A percentile compares a stretch with the other conserved stretches of the same genome.
These are phyloP conservation scores for Cladosporium sp. DNA, from an alignment of 2,329 filamentous ascomycete genomes.

Conservation along the genomic window DNA sequence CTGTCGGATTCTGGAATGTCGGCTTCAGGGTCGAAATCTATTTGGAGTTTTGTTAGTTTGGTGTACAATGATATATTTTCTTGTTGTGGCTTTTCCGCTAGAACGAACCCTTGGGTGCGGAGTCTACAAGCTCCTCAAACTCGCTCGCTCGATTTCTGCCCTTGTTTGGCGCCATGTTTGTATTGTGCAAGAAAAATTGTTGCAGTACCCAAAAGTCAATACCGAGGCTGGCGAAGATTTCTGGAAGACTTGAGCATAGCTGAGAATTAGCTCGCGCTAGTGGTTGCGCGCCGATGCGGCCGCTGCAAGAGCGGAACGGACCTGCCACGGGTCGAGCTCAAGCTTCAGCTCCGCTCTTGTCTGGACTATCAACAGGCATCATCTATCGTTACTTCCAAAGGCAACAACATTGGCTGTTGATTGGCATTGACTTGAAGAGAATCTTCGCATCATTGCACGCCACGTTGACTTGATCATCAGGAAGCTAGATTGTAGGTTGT, in stretches of 20 bases:
- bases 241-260: background rate
- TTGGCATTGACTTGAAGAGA: too few species aligned
- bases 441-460: too few species aligned
- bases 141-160: constrained; percentile 26
- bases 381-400: too few species aligned
- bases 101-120: constrained; percentile 27
- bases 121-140: constrained; percentile 26
- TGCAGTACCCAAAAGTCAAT: background rate
- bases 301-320: too few species aligned
- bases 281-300: too few species aligned
- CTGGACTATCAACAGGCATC: too few species aligned
- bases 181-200: constrained; percentile 2
- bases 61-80: too few species aligned
- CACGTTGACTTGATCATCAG: too few species aligned
- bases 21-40: constrained; percentile 80
- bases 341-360: too few species aligned
- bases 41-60: background rate
- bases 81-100: constrained; percentile 1
- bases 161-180: constrained; percentile 24
- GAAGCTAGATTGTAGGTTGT: too few species aligned
- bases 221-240: constrained; percentile 9
- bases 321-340: too few species aligned
- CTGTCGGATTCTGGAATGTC: constrained; percentile 42
- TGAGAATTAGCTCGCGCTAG: background rate
- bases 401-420: too few species aligned